phyloP scores from a whole-genome alignment of 441 rosid genomes.

The Manihot esculenta region DNA sequence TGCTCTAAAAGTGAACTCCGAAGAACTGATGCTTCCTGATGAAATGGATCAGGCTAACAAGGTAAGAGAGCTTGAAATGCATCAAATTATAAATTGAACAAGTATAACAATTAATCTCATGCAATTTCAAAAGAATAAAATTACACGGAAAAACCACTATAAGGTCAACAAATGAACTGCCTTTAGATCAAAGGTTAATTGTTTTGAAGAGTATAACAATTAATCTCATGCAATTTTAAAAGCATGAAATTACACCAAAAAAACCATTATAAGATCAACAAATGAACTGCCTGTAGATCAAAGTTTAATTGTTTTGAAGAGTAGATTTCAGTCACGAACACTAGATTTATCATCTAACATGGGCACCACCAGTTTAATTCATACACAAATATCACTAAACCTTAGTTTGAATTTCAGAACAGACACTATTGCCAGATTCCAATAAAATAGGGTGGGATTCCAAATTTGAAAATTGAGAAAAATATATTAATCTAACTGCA shows the following conservation, averaged over 20 bases:
- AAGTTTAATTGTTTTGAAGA: neutral
- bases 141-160: neutral
- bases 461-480: neutral
- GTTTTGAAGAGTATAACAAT: no score
- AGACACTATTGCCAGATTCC: neutral
- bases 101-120: neutral
- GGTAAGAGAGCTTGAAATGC: neutral
- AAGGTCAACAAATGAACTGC: neutral
- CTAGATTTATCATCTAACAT: neutral
- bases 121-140: constrained; percentile 1
- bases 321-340: neutral
- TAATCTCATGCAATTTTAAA: no score
- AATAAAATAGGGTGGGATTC: neutral
- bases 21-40: constrained; percentile 64
- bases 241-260: no score
- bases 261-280: no score
- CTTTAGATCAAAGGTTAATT: no score
- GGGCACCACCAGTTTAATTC: neutral
- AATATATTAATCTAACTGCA: neutral
- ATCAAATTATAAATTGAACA: neutral
- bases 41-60: constrained; percentile 18
- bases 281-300: neutral
- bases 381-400: neutral
- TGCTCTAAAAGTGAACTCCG: constrained; percentile 61
- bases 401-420: neutral